A percentile compares a stretch with the other conserved stretches of the same genome.
Conservation (phyloP, 805 yeast genomes). For the Lipomyces japonicus region DNA sequence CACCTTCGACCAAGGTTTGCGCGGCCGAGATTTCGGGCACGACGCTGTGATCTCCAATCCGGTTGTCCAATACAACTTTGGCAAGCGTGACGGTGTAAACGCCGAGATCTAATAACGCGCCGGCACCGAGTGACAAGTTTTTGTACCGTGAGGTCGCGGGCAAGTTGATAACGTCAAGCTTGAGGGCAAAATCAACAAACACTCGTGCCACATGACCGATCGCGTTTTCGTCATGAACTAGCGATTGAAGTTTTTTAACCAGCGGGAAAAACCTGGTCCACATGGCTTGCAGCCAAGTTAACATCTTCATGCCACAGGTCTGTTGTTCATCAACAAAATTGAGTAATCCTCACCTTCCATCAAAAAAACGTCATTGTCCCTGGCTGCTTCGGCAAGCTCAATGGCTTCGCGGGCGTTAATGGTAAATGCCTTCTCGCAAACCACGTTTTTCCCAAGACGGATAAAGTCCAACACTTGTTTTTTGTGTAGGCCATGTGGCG, state of each 20-base stretch:
- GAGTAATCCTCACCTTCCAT: slow-evolving; percentile 42
- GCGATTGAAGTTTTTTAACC: slow-evolving; percentile 38
- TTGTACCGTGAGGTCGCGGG: neutral
- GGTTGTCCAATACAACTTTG: slow-evolving; percentile 36
- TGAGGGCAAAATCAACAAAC: slow-evolving; percentile 1
- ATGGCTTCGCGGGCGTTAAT: slow-evolving; percentile 46
- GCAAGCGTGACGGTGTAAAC: slow-evolving; percentile 46
- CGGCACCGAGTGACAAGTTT: slow-evolving; percentile 58
- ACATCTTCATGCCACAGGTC: no score
- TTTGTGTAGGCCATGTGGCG: slow-evolving; percentile 49
- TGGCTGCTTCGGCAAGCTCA: slow-evolving; percentile 45
- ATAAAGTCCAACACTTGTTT: slow-evolving; percentile 44
- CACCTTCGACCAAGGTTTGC: neutral
- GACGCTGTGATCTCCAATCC: neutral
- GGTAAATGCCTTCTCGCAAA: slow-evolving; percentile 54
- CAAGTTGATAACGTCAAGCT: neutral
- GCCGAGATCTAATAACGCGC: slow-evolving; percentile 55
- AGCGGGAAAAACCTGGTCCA: slow-evolving; percentile 45
- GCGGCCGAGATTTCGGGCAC: neutral
- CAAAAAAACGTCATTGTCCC: slow-evolving; percentile 43
- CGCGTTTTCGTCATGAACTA: slow-evolving; percentile 41
- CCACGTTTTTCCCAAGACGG: slow-evolving; percentile 46
- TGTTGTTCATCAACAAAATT: neutral
- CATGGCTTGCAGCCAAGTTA: no score
- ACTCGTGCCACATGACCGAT: slow-evolving; percentile 48